phyloP scores from a whole-genome alignment of 768 basidiomycete species.

The Auricularia cornea region DNA sequence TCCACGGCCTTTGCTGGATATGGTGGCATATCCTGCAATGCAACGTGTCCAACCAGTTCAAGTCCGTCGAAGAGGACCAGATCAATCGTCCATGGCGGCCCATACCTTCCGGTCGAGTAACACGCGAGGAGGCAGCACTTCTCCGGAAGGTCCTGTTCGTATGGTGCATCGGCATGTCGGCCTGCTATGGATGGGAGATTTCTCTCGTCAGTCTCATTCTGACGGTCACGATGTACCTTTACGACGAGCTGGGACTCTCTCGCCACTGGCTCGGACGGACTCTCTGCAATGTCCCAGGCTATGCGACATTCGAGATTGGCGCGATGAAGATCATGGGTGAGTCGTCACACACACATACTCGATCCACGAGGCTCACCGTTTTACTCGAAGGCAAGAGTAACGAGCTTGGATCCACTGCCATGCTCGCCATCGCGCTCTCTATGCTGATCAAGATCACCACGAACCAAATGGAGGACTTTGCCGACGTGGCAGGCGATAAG shows the following conservation, averaged over 20 bases:
- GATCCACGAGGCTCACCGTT: no score
- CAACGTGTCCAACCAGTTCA: slow-evolving; percentile 26
- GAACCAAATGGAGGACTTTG: no score
- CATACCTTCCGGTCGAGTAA: slow-evolving; percentile 27
- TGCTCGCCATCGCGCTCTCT: no score
- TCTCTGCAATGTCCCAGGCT: slow-evolving; percentile 24
- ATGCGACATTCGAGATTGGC: slow-evolving; percentile 26
- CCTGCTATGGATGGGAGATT: slow-evolving; percentile 22
- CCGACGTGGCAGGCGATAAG: no score
- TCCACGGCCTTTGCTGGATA: slow-evolving; percentile 17
- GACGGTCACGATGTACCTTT: slow-evolving; percentile 14
- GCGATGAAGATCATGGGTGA: slow-evolving; percentile 23
- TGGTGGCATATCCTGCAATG: slow-evolving; percentile 27
- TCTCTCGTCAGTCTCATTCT: slow-evolving; percentile 21
- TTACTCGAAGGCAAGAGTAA: no score
- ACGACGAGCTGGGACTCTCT: slow-evolving; percentile 24
- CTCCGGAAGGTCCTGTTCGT: no score
- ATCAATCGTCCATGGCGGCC: slow-evolving; percentile 31
- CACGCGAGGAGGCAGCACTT: slow-evolving; percentile 15
- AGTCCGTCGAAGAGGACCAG: slow-evolving; percentile 21
- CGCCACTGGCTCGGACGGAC: slow-evolving; percentile 23
- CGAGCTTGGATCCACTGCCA: no score
- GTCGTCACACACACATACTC: slow-evolving; percentile 15
- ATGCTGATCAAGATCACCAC: no score
- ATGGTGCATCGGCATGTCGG: no score